Evolutionary conservation across 1,139 yeast genomes (phyloP), one percentile per base, ranked within the genome.

Genomic region (Lodderomyces metapsilosis): DNA sequence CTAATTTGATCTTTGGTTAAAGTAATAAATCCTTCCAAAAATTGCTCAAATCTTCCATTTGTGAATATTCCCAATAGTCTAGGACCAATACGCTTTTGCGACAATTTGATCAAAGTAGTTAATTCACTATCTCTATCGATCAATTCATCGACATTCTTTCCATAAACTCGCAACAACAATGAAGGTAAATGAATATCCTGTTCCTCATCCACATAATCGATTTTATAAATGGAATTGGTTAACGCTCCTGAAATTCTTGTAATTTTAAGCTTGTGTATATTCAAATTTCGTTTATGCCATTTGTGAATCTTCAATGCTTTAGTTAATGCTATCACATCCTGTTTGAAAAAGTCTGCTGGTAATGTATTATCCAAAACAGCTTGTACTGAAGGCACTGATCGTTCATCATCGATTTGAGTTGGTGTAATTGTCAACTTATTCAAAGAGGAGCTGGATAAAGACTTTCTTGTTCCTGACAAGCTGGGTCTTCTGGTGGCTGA

Each of bases 21-120:
- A 1, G 97, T 84, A 44, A 78, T 68, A 25, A 89, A 89, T 40
- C 92, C 87, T 41, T 83, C 86, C 49, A 92, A 68, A 57, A 84
- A 92, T 62, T 89, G 96, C 62, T 92, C 98, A 53, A 92, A 82
- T 48, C 98, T 72, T 36, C 98, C 98, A 59, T 92, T 92, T 34
- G 80, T 68, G 58, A 92, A 92, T 34, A 92, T 88, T 1, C 98
- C 98, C 54, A 88, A 71, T 43, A 92, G 64, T 48, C 83, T 77
- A 2, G 98, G 97, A 0, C 98, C 98, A 51, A 92, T 92, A 45
- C 81, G 79, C 52, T 84, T 82, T 39, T 73, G 71, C 1, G 95
- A 84, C 44, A 92, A 73, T 55, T 94, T 80, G 23, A 82, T 79
- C 44, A 92, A 70, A 2, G 85, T 78, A 39, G 76, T 74, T 50